Evolutionary conservation across 2,329 filamentous ascomycete species (phyloP).

Genomic region (Epichloe typhina): DNA sequence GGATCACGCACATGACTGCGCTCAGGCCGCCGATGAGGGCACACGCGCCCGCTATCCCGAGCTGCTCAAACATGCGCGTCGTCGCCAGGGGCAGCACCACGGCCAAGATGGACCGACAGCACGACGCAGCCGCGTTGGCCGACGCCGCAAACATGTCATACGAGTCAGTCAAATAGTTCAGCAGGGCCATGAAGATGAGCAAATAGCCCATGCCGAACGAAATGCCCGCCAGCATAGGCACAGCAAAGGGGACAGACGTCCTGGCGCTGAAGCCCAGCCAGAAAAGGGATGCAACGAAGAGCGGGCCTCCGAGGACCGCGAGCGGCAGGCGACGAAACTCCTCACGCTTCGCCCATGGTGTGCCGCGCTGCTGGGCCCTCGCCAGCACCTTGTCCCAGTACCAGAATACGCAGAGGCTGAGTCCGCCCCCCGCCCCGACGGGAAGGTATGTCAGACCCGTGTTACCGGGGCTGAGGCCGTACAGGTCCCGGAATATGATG

Average conservation of each 20-base stretch:
- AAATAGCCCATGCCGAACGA: slow-evolving; percentile 49
- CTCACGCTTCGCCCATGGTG: slow-evolving; percentile 46
- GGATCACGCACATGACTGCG: slow-evolving; percentile 35
- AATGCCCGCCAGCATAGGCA: slow-evolving; percentile 46
- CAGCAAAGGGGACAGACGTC: slow-evolving; percentile 33
- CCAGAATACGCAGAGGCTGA: slow-evolving; percentile 49
- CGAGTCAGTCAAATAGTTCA: slow-evolving; percentile 55
- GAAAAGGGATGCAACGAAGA: slow-evolving; percentile 44
- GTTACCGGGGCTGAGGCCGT: slow-evolving; percentile 49
- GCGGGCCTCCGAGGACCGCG: slow-evolving; percentile 57
- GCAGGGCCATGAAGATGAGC: slow-evolving; percentile 49
- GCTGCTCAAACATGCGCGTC: slow-evolving; percentile 32
- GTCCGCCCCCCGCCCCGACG: slow-evolving; percentile 47
- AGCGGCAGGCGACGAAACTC: slow-evolving; percentile 59
- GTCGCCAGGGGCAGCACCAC: slow-evolving; percentile 52
- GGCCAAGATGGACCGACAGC: slow-evolving; percentile 84
- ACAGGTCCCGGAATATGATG: slow-evolving; percentile 51
- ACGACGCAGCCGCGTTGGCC: slow-evolving; percentile 75
- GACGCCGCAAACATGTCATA: slow-evolving; percentile 56
- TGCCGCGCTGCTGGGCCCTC: slow-evolving; percentile 33
- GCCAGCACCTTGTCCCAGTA: slow-evolving; percentile 50
- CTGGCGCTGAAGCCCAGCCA: slow-evolving; percentile 51
- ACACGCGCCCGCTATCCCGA: slow-evolving; percentile 37
- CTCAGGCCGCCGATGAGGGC: slow-evolving; percentile 37
- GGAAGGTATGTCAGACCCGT: slow-evolving; percentile 57